Base-by-base conservation (phyloP, 2,329 filamentous ascomycete genomes). In the Monilinia fructigena region DNA sequence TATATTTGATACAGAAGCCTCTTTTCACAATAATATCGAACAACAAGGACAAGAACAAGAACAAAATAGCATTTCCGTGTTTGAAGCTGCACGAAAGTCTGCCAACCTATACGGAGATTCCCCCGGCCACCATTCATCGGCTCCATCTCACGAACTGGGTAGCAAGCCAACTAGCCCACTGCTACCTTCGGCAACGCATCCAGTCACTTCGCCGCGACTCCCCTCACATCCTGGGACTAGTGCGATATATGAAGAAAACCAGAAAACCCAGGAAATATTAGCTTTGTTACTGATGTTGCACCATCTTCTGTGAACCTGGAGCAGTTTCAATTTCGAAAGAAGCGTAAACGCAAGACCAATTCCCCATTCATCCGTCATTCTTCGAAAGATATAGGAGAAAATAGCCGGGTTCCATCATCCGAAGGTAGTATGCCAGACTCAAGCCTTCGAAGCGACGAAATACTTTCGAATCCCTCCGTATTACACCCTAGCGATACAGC, bases 291-390 rank as follows among this genome's bases (percentile, higher is more conserved):
- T 16, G 71, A 74, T 42, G 66, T 75, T 45, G 74, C 71, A 20
- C 74, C 74, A 18, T 75, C 74, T 45, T 75, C 73, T 26, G 62
- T 68, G 63, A 69, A 75, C 67, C 11, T 75, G 11, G 74, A 73
- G 52, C 70, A 71, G 50, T 76, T 76, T 59, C 66, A 72, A 23
- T 75, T 71, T 55, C 69, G 68, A 42, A 74, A 73, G 52, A 75
- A 71, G 64, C 56, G 66, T 60, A 55, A 18, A 48, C 54, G 45
- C 35, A 55, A 50, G n/a, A 45, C 38, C 35, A 7, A 45, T 55
- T 18, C 65, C 14, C 20, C 53, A 14, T 7, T 35, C 18, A n/a
- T 40, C 12, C 8, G 23, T 40, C 55, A 45, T 14, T 31, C 47
- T 16, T 31, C 35, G 12, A 20, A 14, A 45, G 26, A 10, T 12